These are phyloP conservation scores for Lactifluus hygrophoroides DNA, from an alignment of 768 basidiomycete species.

Conservation along the genomic window DNA sequence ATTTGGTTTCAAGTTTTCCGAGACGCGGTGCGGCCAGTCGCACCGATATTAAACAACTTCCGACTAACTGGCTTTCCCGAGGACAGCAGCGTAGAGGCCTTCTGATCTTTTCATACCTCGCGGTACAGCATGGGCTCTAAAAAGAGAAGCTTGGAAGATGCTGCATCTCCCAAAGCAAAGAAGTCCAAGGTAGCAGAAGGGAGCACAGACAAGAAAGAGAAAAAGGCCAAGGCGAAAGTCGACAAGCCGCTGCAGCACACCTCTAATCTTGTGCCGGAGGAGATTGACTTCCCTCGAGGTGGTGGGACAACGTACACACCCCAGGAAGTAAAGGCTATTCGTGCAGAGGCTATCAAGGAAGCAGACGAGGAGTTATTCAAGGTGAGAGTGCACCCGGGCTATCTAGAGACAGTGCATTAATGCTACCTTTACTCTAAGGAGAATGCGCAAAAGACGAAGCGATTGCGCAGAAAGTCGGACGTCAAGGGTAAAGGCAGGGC, in stretches of 20 bases:
- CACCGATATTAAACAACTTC: not conserved
- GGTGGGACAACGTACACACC: slow-evolving; percentile 87
- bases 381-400: slow-evolving; percentile 32
- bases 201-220: slow-evolving; percentile 23
- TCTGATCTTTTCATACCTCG: not conserved
- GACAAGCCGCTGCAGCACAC: slow-evolving; percentile 27
- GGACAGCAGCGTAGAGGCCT: too few species aligned
- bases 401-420: not conserved
- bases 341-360: slow-evolving; percentile 78
- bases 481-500: slow-evolving; percentile 26
- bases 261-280: slow-evolving; percentile 45
- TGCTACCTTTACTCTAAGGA: slow-evolving; percentile 12
- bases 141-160: slow-evolving; percentile 58
- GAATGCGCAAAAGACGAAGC: slow-evolving; percentile 31
- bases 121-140: slow-evolving; percentile 39
- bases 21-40: not conserved
- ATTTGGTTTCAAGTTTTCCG: not conserved
- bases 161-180: slow-evolving; percentile 45
- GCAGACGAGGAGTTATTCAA: slow-evolving; percentile 73
- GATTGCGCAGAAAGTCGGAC: slow-evolving; percentile 44
- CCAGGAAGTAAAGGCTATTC: slow-evolving; percentile 77
- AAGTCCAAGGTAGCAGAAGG: slow-evolving; percentile 41
- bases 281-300: slow-evolving; percentile 92
- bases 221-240: slow-evolving; percentile 22
- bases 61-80: not conserved